Conservation (phyloP, 352 stramenopile species). For the Phytophthora brassicae region DNA sequence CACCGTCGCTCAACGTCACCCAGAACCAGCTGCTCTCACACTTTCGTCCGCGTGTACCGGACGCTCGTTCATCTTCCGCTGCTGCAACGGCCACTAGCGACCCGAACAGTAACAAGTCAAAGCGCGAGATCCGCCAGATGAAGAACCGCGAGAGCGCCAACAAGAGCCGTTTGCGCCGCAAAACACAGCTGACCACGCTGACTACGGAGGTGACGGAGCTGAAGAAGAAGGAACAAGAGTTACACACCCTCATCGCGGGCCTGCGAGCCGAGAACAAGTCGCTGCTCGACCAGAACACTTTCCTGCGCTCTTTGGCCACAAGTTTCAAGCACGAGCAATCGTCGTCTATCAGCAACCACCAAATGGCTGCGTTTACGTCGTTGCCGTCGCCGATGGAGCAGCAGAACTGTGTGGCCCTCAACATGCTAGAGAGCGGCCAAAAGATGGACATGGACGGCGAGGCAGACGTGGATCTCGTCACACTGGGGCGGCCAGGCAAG, state of each 20-base stretch:
- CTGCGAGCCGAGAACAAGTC: slow-evolving; percentile 81
- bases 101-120: slow-evolving; percentile 61
- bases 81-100: slow-evolving; percentile 17
- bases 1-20: slow-evolving; percentile 31
- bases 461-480: slow-evolving; percentile 23
- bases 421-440: slow-evolving; percentile 31
- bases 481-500: slow-evolving; percentile 35
- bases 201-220: slow-evolving; percentile 60
- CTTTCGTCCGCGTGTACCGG: slow-evolving; percentile 31
- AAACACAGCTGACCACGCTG: slow-evolving; percentile 67
- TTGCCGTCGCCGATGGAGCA: slow-evolving; percentile 34
- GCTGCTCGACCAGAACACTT: slow-evolving; percentile 74
- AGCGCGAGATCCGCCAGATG: slow-evolving; percentile 84
- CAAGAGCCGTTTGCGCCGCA: slow-evolving; percentile 72
- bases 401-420: slow-evolving; percentile 21
- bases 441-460: slow-evolving; percentile 28
- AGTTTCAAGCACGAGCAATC: slow-evolving; percentile 38
- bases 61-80: background rate
- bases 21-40: slow-evolving; percentile 64
- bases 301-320: slow-evolving; percentile 74
- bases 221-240: slow-evolving; percentile 67
- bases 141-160: slow-evolving; percentile 88
- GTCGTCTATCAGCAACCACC: slow-evolving; percentile 13
- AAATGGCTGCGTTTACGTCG: slow-evolving; percentile 23
- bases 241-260: slow-evolving; percentile 67